These are phyloP conservation scores for Diplotaxis tenuifolia DNA, from an alignment of 345 rosid genomes.

Conservation along the genomic window DNA sequence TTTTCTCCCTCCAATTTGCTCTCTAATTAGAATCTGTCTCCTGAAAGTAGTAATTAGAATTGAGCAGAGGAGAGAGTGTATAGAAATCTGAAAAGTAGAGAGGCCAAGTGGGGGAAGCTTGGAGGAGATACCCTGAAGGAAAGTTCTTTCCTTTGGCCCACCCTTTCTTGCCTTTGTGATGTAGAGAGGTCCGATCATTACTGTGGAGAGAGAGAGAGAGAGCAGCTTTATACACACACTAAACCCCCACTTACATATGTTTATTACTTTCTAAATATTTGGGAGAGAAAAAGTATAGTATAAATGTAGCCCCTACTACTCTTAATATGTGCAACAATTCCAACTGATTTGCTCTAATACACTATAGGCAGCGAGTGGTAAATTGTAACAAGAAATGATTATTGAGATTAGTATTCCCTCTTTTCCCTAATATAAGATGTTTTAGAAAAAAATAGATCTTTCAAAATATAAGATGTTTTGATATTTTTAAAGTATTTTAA, in stretches of 20 bases:
- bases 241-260: too few relatives aligned
- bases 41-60: conserved; percentile 7
- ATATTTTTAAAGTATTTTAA: too few relatives aligned
- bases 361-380: too few relatives aligned
- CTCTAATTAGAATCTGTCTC: not conserved
- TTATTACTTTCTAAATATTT: too few relatives aligned
- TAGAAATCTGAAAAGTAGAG: not conserved
- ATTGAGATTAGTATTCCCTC: too few relatives aligned
- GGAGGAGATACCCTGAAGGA: conserved; percentile 26
- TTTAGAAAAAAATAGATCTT: too few relatives aligned
- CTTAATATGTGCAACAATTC: not conserved
- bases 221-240: not conserved
- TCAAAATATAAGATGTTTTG: too few relatives aligned
- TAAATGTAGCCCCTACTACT: not conserved
- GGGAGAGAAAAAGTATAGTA: too few relatives aligned
- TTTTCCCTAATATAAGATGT: too few relatives aligned
- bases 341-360: not conserved
- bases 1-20: conserved; percentile 25
- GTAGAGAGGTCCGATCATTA: conserved; percentile 21
- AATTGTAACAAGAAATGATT: too few relatives aligned
- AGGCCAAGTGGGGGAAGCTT: conserved; percentile 29
- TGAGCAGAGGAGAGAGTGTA: conserved; percentile 9
- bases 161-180: conserved; percentile 25
- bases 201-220: not conserved
- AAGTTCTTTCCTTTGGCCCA: conserved; percentile 25